Evolutionary conservation across 768 basidiomycete genomes (phyloP).

Genomic region (Daedaleopsis sinensis): DNA sequence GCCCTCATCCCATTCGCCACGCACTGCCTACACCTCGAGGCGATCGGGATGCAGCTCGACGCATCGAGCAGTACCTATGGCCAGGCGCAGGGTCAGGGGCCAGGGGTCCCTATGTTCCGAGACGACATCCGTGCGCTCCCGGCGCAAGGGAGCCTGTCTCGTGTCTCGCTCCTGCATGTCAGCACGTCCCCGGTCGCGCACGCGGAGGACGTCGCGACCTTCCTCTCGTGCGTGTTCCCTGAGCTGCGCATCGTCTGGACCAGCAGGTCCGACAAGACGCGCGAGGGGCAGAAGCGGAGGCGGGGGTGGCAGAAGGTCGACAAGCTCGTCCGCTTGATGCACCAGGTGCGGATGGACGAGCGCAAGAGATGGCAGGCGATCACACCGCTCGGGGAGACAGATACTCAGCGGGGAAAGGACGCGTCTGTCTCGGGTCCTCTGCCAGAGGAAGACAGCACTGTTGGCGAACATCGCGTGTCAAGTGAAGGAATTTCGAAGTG

Average conservation of each 20-base stretch:
- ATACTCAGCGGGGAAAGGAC: too few species aligned
- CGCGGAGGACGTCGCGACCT: background rate
- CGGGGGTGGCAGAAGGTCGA: background rate
- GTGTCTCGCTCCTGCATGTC: background rate
- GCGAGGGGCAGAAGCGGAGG: background rate
- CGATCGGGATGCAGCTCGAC: slow-evolving; percentile 5
- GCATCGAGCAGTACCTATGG: background rate
- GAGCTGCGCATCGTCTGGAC: background rate
- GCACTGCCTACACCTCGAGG: background rate
- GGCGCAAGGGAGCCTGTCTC: background rate
- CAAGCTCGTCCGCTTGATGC: background rate
- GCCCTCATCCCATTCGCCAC: slow-evolving; percentile 10
- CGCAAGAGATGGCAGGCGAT: background rate
- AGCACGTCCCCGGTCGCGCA: background rate
- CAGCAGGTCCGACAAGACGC: background rate
- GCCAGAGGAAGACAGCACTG: too few species aligned
- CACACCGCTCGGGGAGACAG: background rate
- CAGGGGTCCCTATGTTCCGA: background rate
- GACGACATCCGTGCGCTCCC: background rate
- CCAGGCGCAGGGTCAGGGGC: background rate
- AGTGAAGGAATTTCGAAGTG: too few species aligned
- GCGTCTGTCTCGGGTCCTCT: too few species aligned
- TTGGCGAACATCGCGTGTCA: too few species aligned
- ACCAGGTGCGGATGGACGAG: background rate
- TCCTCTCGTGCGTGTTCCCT: background rate